A percentile compares a stretch with the other conserved stretches of the same genome.
These are phyloP conservation scores for Carallia pectinifolia DNA, from an alignment of 345 rosid genomes.

Conservation along the genomic window DNA sequence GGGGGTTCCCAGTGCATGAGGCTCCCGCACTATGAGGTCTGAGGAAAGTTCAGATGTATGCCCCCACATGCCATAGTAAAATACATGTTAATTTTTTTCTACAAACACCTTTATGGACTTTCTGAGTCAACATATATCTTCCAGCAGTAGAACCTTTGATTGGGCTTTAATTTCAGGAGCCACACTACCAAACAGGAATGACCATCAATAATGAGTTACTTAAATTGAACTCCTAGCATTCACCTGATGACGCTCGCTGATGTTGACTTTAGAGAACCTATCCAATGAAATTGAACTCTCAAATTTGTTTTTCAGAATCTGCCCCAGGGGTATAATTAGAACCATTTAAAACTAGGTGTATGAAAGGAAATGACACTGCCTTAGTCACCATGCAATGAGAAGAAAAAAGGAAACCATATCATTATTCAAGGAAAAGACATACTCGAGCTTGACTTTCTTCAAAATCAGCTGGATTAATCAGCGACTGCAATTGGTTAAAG, in stretches of 20 bases:
- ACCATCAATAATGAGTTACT: not conserved
- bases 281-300: conserved; percentile 41
- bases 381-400: not conserved
- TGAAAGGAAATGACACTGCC: not conserved
- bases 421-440: conserved; percentile 14
- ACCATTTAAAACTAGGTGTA: conserved; percentile 7
- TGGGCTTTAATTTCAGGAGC: not conserved
- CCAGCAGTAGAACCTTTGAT: not conserved
- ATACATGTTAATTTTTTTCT: too few relatives aligned
- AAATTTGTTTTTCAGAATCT: conserved; percentile 38
- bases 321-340: conserved; percentile 19
- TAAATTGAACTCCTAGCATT: conserved; percentile 8
- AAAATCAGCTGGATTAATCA: conserved; percentile 41
- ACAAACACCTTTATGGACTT: not conserved
- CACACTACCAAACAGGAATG: not conserved
- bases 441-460: conserved; percentile 52
- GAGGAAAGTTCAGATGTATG: too few relatives aligned
- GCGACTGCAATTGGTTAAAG: conserved; percentile 52
- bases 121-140: not conserved
- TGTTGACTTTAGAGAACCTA: conserved; percentile 35
- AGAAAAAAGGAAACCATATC: conserved; percentile 3
- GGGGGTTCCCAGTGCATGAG: too few relatives aligned
- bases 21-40: too few relatives aligned
- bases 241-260: conserved; percentile 41
- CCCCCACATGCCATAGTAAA: too few relatives aligned